Percentiles rank a stretch among this genome's conserved stretches.
Evolutionary conservation across 257 asterid species (phyloP).

Genomic region (Solanum etuberosum): DNA sequence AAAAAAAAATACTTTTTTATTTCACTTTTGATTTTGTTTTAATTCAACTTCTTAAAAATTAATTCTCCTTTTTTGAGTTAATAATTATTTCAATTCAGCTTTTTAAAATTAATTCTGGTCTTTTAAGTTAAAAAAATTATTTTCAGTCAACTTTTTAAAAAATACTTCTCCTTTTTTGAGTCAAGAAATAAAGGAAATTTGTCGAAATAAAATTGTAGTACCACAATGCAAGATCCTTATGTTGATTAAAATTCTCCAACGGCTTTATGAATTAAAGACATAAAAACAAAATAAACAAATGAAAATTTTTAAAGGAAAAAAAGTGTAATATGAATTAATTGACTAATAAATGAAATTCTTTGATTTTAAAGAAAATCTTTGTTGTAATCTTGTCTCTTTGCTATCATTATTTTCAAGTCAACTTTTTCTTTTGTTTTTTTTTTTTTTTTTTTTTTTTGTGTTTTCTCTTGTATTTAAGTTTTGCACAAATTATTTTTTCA

Average conservation of each 20-base stretch:
- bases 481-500: not conserved
- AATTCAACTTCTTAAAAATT: not conserved
- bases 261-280: not conserved
- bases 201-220: not conserved
- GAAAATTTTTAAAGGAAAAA: not conserved
- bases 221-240: not conserved
- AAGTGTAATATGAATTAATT: not conserved
- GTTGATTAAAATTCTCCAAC: not conserved
- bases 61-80: not conserved
- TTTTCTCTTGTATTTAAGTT: not conserved
- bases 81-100: not conserved
- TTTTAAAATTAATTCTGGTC: not conserved
- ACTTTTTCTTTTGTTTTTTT: not conserved
- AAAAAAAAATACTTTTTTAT: too few species aligned
- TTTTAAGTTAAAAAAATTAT: not conserved
- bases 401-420: not conserved
- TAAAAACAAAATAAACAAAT: not conserved
- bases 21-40: not conserved
- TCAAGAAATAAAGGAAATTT: not conserved
- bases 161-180: not conserved
- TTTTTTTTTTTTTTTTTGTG: not conserved
- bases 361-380: not conserved
- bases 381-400: not conserved
- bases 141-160: not conserved
- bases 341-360: not conserved